A percentile compares a stretch with the other conserved stretches of the same genome.
Evolutionary conservation across 805 yeast species (phyloP).

Genomic region (Ogataea trehaloabstinens): DNA sequence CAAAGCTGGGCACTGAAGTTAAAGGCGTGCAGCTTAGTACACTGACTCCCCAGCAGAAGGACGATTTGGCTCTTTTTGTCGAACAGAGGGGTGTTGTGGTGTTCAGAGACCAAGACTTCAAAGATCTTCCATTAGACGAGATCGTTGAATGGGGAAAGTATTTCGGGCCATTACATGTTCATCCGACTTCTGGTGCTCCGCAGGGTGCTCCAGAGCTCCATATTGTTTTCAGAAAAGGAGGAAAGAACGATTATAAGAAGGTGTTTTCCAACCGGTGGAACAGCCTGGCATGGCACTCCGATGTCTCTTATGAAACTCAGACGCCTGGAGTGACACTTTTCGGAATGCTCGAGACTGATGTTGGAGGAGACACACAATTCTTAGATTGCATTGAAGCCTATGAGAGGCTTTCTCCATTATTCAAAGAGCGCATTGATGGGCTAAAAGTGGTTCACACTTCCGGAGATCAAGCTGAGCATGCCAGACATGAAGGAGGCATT

Average conservation of each 20-base stretch:
- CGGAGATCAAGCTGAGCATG: conserved; percentile 60
- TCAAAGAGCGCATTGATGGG: conserved; percentile 54
- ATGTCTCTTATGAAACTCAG: conserved; percentile 67
- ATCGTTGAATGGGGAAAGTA: conserved; percentile 52
- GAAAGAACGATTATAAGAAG: conserved; percentile 34
- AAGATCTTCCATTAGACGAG: conserved; percentile 47
- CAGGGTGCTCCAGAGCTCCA: conserved; percentile 56
- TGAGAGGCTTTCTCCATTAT: conserved; percentile 60
- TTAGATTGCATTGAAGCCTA: conserved; percentile 66
- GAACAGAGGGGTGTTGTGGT: conserved; percentile 70
- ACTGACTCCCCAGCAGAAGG: conserved; percentile 53
- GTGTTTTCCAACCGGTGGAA: conserved; percentile 34
- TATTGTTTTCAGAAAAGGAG: conserved; percentile 50
- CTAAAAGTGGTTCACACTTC: conserved; percentile 67
- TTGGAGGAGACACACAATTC: conserved; percentile 74
- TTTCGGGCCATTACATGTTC: conserved; percentile 69
- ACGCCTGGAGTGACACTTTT: conserved; percentile 71
- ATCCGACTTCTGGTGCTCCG: conserved; percentile 73
- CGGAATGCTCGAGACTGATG: conserved; percentile 46
- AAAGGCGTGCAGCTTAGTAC: conserved; percentile 56
- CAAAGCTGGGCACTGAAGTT: conserved; percentile 67
- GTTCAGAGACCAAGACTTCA: conserved; percentile 64
- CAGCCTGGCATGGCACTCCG: conserved; percentile 62
- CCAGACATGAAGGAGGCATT: conserved; percentile 52
- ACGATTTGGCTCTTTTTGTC: conserved; percentile 64